Percentiles rank a stretch among this genome's conserved stretches.
These are phyloP conservation scores for Phytophthora sojae DNA, from an alignment of 352 stramenopile genomes.

Conservation along the genomic window DNA sequence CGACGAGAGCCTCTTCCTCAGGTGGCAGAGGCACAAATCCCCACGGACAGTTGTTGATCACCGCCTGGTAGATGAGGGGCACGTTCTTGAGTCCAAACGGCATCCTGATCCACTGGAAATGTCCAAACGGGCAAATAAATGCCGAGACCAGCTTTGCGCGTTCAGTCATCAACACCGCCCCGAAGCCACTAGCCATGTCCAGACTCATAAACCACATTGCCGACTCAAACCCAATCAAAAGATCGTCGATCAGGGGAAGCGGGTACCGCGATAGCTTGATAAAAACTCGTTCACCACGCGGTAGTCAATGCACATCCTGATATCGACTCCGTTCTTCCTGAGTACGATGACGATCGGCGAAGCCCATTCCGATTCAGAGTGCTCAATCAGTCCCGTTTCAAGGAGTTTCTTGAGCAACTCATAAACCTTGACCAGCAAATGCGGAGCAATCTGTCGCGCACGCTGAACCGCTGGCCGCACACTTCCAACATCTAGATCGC, in stretches of 20 bases:
- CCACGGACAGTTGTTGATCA: too few species aligned
- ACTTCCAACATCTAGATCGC: not conserved
- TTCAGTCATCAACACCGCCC: not conserved
- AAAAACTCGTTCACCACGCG: not conserved
- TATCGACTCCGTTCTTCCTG: conserved; percentile 1
- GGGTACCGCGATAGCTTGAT: conserved; percentile 6
- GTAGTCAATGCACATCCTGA: conserved; percentile 7
- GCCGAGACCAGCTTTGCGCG: not conserved
- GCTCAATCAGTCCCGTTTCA: conserved; percentile 2
- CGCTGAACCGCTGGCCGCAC: not conserved
- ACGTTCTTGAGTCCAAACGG: too few species aligned
- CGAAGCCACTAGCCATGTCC: too few species aligned
- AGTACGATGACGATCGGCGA: conserved; percentile 2
- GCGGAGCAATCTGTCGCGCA: not conserved
- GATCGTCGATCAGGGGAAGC: too few species aligned
- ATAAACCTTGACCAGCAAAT: not conserved
- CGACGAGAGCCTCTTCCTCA: too few species aligned
- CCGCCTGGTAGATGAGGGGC: too few species aligned
- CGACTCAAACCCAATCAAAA: too few species aligned
- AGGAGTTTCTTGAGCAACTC: conserved; percentile 4
- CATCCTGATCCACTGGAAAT: not conserved
- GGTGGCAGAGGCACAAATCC: too few species aligned
- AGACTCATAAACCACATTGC: too few species aligned
- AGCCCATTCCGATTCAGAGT: conserved; percentile 4
- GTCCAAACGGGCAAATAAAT: not conserved